Conservation (phyloP, 257 asterid species). For the Paulownia fortunei region DNA sequence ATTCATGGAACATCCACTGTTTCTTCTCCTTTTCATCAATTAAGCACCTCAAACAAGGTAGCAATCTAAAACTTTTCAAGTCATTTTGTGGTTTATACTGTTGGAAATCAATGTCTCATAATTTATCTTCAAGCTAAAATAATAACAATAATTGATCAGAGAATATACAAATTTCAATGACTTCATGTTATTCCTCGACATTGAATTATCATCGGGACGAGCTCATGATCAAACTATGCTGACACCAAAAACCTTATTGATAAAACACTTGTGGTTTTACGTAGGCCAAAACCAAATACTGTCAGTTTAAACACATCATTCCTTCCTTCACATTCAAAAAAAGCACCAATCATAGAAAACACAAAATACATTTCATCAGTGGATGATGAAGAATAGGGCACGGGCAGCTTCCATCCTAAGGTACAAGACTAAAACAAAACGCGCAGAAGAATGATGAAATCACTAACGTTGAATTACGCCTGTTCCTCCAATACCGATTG, state of each 20-base stretch:
- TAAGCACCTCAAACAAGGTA: too few relatives aligned
- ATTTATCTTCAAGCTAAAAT: background rate
- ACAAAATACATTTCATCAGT: background rate
- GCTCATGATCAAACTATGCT: too few relatives aligned
- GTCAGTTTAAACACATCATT: background rate
- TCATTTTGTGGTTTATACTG: background rate
- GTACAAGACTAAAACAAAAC: slow-evolving; percentile 13
- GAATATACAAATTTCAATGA: background rate
- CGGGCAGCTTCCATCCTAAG: background rate
- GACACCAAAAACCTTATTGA: too few relatives aligned
- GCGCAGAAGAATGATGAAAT: slow-evolving; percentile 16
- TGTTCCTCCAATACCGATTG: slow-evolving; percentile 85
- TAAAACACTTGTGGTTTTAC: too few relatives aligned
- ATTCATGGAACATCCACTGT: too few relatives aligned
- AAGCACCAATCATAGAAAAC: background rate
- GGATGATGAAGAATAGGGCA: background rate
- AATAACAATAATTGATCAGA: background rate
- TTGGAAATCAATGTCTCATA: background rate
- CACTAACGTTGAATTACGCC: slow-evolving; percentile 83
- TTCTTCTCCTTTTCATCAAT: too few relatives aligned
- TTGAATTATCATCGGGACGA: too few relatives aligned
- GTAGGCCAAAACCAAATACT: background rate
- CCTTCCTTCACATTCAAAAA: background rate
- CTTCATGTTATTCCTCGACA: background rate
- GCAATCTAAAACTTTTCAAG: too few relatives aligned